Percentiles rank a stretch among this genome's conserved stretches.
Conservation (phyloP, 2,329 filamentous ascomycete genomes). For the Phialocephala subalpina region DNA sequence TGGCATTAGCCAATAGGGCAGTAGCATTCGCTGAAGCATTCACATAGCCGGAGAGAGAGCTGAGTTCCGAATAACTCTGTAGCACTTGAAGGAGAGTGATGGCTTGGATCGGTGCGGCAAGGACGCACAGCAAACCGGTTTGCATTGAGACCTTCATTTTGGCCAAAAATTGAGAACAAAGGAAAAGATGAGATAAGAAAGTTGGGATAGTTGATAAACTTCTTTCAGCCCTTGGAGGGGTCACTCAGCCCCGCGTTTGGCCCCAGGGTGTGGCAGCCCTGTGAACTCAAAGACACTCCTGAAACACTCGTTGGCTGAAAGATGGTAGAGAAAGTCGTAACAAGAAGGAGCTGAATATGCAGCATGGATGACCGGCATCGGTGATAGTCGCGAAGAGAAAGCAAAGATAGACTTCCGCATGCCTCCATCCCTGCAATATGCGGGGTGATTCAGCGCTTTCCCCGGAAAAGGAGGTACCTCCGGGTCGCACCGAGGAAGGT, state of each 20-base stretch:
- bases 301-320: background rate
- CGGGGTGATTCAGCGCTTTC: background rate
- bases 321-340: background rate
- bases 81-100: conserved; percentile 29
- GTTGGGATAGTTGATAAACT: background rate
- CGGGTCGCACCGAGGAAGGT: background rate
- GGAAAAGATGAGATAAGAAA: background rate
- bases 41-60: conserved; percentile 25
- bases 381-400: background rate
- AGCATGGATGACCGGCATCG: background rate
- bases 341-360: background rate
- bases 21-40: conserved; percentile 25
- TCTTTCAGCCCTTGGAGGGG: background rate
- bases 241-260: background rate
- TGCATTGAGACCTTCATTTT: conserved; percentile 18
- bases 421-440: background rate
- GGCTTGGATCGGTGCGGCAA: background rate
- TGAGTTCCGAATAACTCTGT: conserved; percentile 29
- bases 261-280: background rate
- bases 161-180: background rate
- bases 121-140: conserved; percentile 7
- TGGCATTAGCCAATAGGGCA: conserved; percentile 21
- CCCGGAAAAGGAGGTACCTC: conserved; percentile 1
- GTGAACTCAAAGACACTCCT: background rate
- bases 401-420: background rate